Conservation (phyloP, 768 basidiomycete species). For the Epithele typhae region DNA sequence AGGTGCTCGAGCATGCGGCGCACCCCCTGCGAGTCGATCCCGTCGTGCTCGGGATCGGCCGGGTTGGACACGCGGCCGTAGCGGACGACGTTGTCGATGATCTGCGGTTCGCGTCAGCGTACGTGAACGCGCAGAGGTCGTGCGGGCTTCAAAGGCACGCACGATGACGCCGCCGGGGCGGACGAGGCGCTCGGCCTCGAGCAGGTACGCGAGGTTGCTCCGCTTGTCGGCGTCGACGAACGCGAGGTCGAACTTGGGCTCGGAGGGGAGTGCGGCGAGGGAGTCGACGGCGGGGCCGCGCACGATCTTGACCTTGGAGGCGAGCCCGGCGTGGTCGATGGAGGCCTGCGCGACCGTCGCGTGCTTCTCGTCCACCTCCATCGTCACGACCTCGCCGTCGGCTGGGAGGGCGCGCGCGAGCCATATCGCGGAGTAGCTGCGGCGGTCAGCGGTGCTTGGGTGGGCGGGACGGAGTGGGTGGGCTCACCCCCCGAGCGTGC, state of each 20-base stretch:
- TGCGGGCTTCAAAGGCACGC: conserved; percentile 19
- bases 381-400: conserved; percentile 44
- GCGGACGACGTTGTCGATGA: conserved; percentile 61
- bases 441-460: neutral
- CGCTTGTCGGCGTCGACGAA: conserved; percentile 75
- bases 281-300: conserved; percentile 50
- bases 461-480: neutral
- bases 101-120: conserved; percentile 25
- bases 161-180: conserved; percentile 60
- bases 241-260: conserved; percentile 54
- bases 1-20: conserved; percentile 40
- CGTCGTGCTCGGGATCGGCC: conserved; percentile 28
- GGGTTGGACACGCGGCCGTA: conserved; percentile 37
- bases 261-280: conserved; percentile 42
- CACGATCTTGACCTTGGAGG: conserved; percentile 43
- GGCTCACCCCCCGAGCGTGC: conserved; percentile 58
- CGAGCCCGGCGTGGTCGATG: conserved; percentile 48
- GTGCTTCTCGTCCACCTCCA: conserved; percentile 41
- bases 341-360: conserved; percentile 57
- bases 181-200: conserved; percentile 55
- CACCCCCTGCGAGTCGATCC: conserved; percentile 38
- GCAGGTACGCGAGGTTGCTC: conserved; percentile 51
- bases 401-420: conserved; percentile 38
- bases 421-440: conserved; percentile 34
- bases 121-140: neutral